phyloP scores from a whole-genome alignment of 371 early-diverging fungal species.

The Mucor piriformis region DNA sequence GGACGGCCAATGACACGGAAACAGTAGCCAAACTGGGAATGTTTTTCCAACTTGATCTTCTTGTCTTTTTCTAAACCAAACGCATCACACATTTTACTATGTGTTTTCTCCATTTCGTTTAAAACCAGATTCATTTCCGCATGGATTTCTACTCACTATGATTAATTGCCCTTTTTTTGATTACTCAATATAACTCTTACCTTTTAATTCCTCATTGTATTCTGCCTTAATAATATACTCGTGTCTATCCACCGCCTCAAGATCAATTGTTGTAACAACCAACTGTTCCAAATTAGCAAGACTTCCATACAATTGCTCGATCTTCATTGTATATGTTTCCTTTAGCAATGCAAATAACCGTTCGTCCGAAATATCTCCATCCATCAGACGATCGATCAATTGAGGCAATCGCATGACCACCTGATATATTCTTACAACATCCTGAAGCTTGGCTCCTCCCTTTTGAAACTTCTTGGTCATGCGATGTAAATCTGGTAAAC shows the following conservation, averaged over 20 bases:
- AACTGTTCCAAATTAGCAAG: constrained; percentile 48
- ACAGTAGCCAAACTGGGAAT: constrained; percentile 82
- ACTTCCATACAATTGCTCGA: constrained; percentile 6
- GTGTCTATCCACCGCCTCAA: constrained; percentile 84
- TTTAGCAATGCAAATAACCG: constrained; percentile 22
- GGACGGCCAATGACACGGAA: constrained; percentile 77
- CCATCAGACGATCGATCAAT: constrained; percentile 62
- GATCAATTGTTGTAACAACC: constrained; percentile 90
- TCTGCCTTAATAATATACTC: constrained; percentile 89
- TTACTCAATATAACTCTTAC: too few relatives aligned
- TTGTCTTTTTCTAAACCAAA: constrained; percentile 82
- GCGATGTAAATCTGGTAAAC: constrained; percentile 87
- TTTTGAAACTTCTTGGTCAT: constrained; percentile 83
- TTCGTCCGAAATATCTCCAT: constrained; percentile 38
- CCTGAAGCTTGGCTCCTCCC: constrained; percentile 79
- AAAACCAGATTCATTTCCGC: constrained; percentile 62
- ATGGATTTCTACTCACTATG: constrained; percentile 54
- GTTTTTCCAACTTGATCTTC: constrained; percentile 90
- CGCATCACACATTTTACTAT: constrained; percentile 50
- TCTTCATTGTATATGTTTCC: constrained; percentile 20
- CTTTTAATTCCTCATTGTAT: constrained; percentile 77
- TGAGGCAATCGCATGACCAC: constrained; percentile 77
- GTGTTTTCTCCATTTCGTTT: constrained; percentile 66
- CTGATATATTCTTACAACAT: constrained; percentile 91
- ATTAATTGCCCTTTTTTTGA: neutral